Conservation (phyloP, 1,139 yeast species). For the Magnusiomyces sp. region DNA sequence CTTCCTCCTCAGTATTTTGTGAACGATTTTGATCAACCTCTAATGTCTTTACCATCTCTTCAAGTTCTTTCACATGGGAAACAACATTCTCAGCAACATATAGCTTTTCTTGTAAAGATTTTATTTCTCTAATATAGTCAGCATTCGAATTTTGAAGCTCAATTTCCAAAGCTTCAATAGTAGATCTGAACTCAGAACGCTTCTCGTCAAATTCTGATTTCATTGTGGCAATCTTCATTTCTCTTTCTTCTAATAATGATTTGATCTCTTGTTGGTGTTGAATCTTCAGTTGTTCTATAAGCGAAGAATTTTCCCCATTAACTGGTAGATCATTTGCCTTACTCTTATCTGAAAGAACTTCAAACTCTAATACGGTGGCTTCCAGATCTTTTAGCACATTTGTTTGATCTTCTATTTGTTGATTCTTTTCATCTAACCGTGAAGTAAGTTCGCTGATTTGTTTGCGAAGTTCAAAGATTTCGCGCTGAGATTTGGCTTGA, state of each 20-base stretch:
- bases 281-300: slow-evolving; percentile 7
- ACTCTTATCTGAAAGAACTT: slow-evolving; percentile 16
- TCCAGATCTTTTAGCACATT: slow-evolving; percentile 26
- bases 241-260: slow-evolving; percentile 20
- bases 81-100: slow-evolving; percentile 20
- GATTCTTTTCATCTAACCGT: slow-evolving; percentile 20
- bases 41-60: slow-evolving; percentile 21
- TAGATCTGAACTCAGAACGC: slow-evolving; percentile 29
- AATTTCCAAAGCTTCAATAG: slow-evolving; percentile 26
- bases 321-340: not conserved
- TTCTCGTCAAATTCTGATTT: slow-evolving; percentile 26
- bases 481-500: slow-evolving; percentile 11
- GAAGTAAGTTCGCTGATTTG: slow-evolving; percentile 18
- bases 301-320: not conserved
- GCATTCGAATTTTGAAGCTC: slow-evolving; percentile 26
- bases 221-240: slow-evolving; percentile 22
- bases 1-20: slow-evolving; percentile 23
- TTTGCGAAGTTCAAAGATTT: slow-evolving; percentile 9
- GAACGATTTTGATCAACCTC: slow-evolving; percentile 18
- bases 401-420: slow-evolving; percentile 25
- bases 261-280: slow-evolving; percentile 6
- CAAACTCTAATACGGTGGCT: slow-evolving; percentile 27
- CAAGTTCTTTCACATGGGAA: slow-evolving; percentile 19
- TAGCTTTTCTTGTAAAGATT: slow-evolving; percentile 21
- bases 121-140: slow-evolving; percentile 24